These are phyloP conservation scores for Coffea humblotiana DNA, from an alignment of 305 asterid species.

Conservation along the genomic window DNA sequence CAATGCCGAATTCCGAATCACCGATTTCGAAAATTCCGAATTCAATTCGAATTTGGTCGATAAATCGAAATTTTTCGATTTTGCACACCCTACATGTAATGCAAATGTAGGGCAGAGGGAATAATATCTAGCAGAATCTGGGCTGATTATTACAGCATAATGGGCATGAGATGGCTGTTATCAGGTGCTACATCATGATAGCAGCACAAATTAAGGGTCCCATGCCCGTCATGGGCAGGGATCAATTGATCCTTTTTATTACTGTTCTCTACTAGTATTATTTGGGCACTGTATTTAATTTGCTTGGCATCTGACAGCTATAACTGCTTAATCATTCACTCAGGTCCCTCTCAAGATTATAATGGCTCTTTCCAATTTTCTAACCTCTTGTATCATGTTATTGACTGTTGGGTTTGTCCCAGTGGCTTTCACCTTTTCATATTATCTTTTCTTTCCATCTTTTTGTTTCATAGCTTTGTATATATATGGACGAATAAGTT, in stretches of 20 bases:
- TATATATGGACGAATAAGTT: neutral
- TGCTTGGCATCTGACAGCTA: constrained; percentile 12
- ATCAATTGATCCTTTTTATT: neutral
- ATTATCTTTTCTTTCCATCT: neutral
- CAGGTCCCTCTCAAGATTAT: neutral
- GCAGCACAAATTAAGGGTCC: neutral
- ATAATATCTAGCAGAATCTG: constrained; percentile 15
- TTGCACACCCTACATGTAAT: no score
- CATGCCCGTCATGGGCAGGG: neutral
- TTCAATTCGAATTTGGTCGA: no score
- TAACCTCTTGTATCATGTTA: neutral
- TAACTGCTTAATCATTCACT: neutral
- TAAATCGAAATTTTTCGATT: no score
- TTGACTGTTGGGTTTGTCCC: neutral
- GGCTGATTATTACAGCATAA: constrained; percentile 7
- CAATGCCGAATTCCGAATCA: no score
- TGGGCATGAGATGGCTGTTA: constrained; percentile 1
- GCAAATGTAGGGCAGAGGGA: constrained; percentile 1
- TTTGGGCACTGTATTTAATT: neutral
- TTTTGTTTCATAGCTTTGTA: neutral
- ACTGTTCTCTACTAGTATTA: neutral
- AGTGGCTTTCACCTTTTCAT: no score
- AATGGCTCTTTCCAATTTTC: neutral
- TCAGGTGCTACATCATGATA: constrained; percentile 17
- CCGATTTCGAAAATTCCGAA: no score